Evolutionary conservation across 352 stramenopile species (phyloP).

Genomic region (Phytophthora boehmeriae): DNA sequence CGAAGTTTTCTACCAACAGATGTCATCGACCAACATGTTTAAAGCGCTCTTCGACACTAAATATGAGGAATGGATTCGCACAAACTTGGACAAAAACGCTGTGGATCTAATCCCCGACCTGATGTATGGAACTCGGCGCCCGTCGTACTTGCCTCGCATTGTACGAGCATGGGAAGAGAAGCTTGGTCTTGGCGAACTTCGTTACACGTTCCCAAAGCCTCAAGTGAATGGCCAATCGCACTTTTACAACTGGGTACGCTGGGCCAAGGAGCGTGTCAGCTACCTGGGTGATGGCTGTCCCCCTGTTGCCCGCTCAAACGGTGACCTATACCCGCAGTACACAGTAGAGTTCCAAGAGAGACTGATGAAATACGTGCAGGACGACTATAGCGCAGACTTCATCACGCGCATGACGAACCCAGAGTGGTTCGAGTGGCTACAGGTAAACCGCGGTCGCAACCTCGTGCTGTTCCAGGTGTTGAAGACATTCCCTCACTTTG

Average conservation of each 20-base stretch:
- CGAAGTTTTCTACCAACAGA: constrained; percentile 57
- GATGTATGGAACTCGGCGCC: constrained; percentile 33
- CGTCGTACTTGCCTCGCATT: constrained; percentile 60
- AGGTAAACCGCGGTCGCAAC: constrained; percentile 58
- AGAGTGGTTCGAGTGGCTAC: constrained; percentile 76
- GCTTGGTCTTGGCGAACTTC: constrained; percentile 53
- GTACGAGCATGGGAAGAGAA: constrained; percentile 69
- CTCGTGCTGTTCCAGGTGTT: constrained; percentile 69
- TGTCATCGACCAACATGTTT: constrained; percentile 60
- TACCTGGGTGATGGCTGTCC: constrained; percentile 58
- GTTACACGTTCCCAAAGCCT: constrained; percentile 71
- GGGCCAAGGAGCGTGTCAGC: constrained; percentile 78
- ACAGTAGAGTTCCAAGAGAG: constrained; percentile 67
- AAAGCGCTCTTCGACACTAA: constrained; percentile 53
- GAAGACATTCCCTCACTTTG: constrained; percentile 59
- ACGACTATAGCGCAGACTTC: constrained; percentile 62
- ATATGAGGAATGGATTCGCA: constrained; percentile 63
- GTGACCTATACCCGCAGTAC: constrained; percentile 73
- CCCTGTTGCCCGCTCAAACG: constrained; percentile 45
- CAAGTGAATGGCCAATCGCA: constrained; percentile 60
- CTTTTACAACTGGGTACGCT: constrained; percentile 80
- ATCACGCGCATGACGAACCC: constrained; percentile 57
- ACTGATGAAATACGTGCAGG: constrained; percentile 59
- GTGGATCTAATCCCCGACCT: constrained; percentile 44
- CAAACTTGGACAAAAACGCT: constrained; percentile 68